phyloP scores from a whole-genome alignment of 1,139 yeast genomes.

The Yamadazyma friedrichii region DNA sequence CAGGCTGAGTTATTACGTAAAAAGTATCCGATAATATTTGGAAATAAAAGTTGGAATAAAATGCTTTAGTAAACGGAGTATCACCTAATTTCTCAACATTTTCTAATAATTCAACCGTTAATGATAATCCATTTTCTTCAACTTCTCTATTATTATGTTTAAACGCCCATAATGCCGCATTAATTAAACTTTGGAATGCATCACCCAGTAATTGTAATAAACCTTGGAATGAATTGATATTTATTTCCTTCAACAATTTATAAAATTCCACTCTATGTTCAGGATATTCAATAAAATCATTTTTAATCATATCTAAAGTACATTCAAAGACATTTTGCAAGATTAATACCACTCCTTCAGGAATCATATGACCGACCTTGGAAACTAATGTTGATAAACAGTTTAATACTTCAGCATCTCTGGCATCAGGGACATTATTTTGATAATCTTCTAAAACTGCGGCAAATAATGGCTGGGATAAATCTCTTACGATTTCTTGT shows the following conservation, averaged over 20 bases:
- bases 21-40: conserved; percentile 89
- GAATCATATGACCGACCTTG: conserved; percentile 84
- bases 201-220: conserved; percentile 85
- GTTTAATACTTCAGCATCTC: conserved; percentile 95
- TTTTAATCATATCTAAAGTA: conserved; percentile 92
- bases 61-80: conserved; percentile 78
- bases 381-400: conserved; percentile 90
- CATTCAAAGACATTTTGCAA: conserved; percentile 91
- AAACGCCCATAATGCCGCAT: conserved; percentile 97
- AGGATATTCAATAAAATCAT: conserved; percentile 94
- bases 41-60: conserved; percentile 86
- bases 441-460: conserved; percentile 91
- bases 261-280: conserved; percentile 97
- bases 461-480: conserved; percentile 78
- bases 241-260: conserved; percentile 82
- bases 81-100: conserved; percentile 81
- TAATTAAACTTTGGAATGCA: conserved; percentile 86
- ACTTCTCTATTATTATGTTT: conserved; percentile 96
- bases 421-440: conserved; percentile 88
- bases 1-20: conserved; percentile 92
- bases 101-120: conserved; percentile 76
- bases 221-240: conserved; percentile 81
- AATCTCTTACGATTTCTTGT: conserved; percentile 80
- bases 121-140: conserved; percentile 85
- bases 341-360: conserved; percentile 85